A percentile compares a stretch with the other conserved stretches of the same genome.
These are phyloP conservation scores for Elaeis oleifera DNA, from an alignment of 202 grass and related monocot genomes.

Conservation along the genomic window DNA sequence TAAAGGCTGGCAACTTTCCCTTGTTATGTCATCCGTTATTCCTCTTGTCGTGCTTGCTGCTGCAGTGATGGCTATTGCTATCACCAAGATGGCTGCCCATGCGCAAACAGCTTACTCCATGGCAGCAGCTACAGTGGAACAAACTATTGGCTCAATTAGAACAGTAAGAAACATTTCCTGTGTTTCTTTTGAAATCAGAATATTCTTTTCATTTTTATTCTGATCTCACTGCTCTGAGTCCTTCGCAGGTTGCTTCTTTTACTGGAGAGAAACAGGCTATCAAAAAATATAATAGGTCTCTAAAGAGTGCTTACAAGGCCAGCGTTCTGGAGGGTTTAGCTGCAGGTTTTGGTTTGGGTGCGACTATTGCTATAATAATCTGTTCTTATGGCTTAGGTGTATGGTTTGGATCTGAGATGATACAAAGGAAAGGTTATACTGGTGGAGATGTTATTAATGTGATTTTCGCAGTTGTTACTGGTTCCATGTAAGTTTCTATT, in stretches of 20 bases:
- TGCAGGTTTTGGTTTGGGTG: conserved; percentile 15
- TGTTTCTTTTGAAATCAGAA: neutral
- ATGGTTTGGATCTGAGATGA: conserved; percentile 13
- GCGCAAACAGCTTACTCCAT: conserved; percentile 12
- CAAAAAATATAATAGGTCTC: conserved; percentile 2
- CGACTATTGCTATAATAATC: conserved; percentile 7
- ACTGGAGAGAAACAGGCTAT: conserved; percentile 19
- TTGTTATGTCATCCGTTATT: conserved; percentile 15
- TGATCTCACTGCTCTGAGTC: neutral
- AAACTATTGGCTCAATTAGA: conserved; percentile 17
- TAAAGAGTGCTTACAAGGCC: conserved; percentile 9
- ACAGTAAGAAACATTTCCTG: conserved; percentile 1
- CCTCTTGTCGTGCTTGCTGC: conserved; percentile 13
- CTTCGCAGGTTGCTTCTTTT: conserved; percentile 14
- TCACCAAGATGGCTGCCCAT: conserved; percentile 11
- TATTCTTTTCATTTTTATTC: neutral
- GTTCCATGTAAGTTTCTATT: conserved; percentile 9
- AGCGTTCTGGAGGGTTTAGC: conserved; percentile 7
- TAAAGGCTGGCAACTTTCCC: conserved; percentile 14
- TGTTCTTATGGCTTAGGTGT: conserved; percentile 13
- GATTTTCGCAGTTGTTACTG: conserved; percentile 10
- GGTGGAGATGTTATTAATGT: conserved; percentile 20
- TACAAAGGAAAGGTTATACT: conserved; percentile 7
- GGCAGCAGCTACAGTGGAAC: conserved; percentile 13
- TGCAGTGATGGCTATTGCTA: conserved; percentile 12